Conservation (phyloP, 2,329 filamentous ascomycete species). For the Beauveria rudraprayagi region DNA sequence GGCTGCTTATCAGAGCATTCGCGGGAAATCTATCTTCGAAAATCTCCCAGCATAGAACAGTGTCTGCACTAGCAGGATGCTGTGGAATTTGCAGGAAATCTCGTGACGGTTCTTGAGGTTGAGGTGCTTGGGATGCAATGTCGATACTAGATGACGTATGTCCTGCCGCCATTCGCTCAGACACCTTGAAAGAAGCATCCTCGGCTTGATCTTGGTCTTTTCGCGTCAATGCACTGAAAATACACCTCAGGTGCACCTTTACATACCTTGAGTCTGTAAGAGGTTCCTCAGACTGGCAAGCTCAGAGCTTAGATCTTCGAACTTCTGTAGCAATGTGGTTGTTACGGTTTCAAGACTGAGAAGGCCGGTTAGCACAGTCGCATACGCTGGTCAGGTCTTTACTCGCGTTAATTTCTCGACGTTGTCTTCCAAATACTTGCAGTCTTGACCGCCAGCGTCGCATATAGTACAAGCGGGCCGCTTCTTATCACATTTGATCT, state of each 20-base stretch:
- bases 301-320: constrained; percentile 14
- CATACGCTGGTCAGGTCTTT: neutral
- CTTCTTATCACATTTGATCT: constrained; percentile 17
- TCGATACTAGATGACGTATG: neutral
- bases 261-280: constrained; percentile 3
- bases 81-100: constrained; percentile 17
- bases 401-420: constrained; percentile 15
- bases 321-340: constrained; percentile 13
- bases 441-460: constrained; percentile 12
- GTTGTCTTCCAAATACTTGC: constrained; percentile 15
- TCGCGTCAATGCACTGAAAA: neutral
- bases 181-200: neutral
- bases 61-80: constrained; percentile 16
- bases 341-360: constrained; percentile 15
- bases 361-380: neutral
- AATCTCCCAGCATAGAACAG: constrained; percentile 15
- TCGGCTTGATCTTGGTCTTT: neutral
- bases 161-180: neutral
- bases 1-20: constrained; percentile 13
- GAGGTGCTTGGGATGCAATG: neutral
- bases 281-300: constrained; percentile 12
- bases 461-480: constrained; percentile 15
- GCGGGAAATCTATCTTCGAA: constrained; percentile 14
- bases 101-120: constrained; percentile 13
- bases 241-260: neutral